Base-by-base conservation (phyloP, 345 rosid genomes). In the Diplotaxis tenuifolia region DNA sequence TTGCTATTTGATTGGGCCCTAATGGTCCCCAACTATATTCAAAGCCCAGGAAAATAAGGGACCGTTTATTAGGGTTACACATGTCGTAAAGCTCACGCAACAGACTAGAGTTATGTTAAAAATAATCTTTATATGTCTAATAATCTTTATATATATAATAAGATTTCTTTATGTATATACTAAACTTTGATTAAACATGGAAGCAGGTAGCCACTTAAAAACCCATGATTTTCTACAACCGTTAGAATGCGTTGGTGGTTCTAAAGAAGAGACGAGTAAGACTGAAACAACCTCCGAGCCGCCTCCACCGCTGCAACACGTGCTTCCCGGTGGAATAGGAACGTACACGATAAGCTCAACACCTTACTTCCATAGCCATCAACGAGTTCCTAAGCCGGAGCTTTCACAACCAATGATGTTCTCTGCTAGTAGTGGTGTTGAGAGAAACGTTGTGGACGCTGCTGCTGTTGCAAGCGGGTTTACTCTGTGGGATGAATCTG, bases 261-360 rank as follows among this genome's bases (percentile, higher is more conserved):
- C 83, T 52, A 88, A 86, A 81, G 92, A 84, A 72, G 92, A 83
- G 75, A 71, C 42, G 10, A 62, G 66, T 16, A 75, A 61, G 64
- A 21, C 16, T 20, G 85, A 88, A 70, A 76, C 69, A 38, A 47
- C 84, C 60, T 59, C 77, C 8, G 93, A 88, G 1, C 86, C 85
- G 0, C 82, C 86, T 8, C 82, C 83, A 36, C 79, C 66, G 29
- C 16, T 70, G 75, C 67, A 86, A 59, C 92, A 86, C 65, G 68
- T 83, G 31, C 99, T 92, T 16, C 96, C 96, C 1, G 99, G 97
- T 67, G 99, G 99, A 60, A 89, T 92, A 25, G 99, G 96, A 64
- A 88, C 99, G 25, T 90, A 90, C 80, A 92, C 84, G 16, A 87
- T 91, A 31, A 89, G 93, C 72, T 96, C 88, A 36, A 70, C 84